Evolutionary conservation across 768 basidiomycete genomes (phyloP), one percentile per base, ranked within the genome.

Genomic region (Mycena polygramma): DNA sequence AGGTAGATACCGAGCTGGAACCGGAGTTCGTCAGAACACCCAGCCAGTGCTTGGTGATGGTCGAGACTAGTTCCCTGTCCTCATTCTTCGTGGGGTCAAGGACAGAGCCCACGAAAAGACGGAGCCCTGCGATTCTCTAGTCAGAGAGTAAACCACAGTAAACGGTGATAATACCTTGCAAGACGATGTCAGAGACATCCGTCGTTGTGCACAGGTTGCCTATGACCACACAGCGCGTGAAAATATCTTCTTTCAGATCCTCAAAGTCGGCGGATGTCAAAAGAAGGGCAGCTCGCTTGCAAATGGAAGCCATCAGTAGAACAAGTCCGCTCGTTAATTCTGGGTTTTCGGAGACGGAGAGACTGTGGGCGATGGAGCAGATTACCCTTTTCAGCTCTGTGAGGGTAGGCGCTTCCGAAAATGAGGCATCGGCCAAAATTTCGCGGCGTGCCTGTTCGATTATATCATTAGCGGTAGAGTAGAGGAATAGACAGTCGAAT

Each of bases 401-500:
- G 6, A 80, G 30, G 0, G 78, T 76, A 8, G 80, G 74, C 0
- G 72, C 71, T 2, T 39, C 60, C 7, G 72, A 45, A 37, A 83
- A 80, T 15, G 86, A 74, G 13, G 73, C 67, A 5, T 81, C 77
- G 15, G 83, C 70, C 5, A 91, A 80, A 41, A 82, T 75, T 14
- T 75, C 67, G 11, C 83, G 82, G 36, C 75, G 78, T 6, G 64
- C 46, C 24, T 73, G 75, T 35, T 83, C 77, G 5, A 55, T 59
- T 7, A 84, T 62, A 35, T 82, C 73, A 3, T 67, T 49, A 4
- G 73, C 49, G 4, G 71, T 65, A 4, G 81, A 75, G 70, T 83
- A 78, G 10, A 86, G 62, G 74, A 87, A 88, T 20, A 90, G 68
- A 76, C 79, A 82, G 22, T 84, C 84, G 69, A 91, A 91, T 4